phyloP scores from a whole-genome alignment of 2,329 filamentous ascomycete genomes.

The Apiospora rasikravindrae region DNA sequence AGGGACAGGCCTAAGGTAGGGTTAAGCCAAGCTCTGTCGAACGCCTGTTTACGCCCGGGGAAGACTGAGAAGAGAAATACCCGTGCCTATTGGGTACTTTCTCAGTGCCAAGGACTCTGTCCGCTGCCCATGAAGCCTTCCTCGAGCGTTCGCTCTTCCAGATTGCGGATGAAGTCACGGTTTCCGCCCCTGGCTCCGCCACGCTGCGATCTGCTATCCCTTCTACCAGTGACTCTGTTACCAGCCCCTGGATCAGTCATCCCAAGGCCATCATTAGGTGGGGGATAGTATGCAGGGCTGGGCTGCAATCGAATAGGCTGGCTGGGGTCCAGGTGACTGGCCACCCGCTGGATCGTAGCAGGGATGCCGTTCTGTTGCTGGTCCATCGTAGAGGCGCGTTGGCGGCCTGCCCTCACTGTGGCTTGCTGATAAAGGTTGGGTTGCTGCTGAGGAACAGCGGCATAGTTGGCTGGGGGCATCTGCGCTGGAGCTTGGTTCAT shows the following conservation, averaged over 20 bases:
- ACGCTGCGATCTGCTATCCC: constrained; percentile 75
- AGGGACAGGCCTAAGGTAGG: neutral
- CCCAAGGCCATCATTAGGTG: constrained; percentile 80
- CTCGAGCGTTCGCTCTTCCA: constrained; percentile 93
- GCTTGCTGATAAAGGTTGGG: constrained; percentile 75
- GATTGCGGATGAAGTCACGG: constrained; percentile 89
- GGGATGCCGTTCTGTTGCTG: constrained; percentile 93
- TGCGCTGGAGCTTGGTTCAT: constrained; percentile 72
- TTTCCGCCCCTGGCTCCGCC: constrained; percentile 61
- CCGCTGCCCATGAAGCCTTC: constrained; percentile 82
- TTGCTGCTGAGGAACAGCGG: constrained; percentile 48
- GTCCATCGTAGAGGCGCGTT: constrained; percentile 95
- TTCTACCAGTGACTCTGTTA: constrained; percentile 64
- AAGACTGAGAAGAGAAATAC: neutral
- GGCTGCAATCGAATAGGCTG: constrained; percentile 93
- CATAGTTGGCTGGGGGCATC: constrained; percentile 70
- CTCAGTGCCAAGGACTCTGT: constrained; percentile 72
- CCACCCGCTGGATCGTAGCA: constrained; percentile 89
- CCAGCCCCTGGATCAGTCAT: constrained; percentile 63
- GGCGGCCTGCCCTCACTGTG: constrained; percentile 77
- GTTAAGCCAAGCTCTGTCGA: neutral
- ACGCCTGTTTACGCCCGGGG: neutral
- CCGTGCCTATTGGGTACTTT: neutral
- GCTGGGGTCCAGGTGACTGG: constrained; percentile 92
- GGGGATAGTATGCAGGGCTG: constrained; percentile 95